A percentile compares a stretch with the other conserved stretches of the same genome.
Conservation (phyloP, 352 stramenopile species). For the Phytopythium aichiense region DNA sequence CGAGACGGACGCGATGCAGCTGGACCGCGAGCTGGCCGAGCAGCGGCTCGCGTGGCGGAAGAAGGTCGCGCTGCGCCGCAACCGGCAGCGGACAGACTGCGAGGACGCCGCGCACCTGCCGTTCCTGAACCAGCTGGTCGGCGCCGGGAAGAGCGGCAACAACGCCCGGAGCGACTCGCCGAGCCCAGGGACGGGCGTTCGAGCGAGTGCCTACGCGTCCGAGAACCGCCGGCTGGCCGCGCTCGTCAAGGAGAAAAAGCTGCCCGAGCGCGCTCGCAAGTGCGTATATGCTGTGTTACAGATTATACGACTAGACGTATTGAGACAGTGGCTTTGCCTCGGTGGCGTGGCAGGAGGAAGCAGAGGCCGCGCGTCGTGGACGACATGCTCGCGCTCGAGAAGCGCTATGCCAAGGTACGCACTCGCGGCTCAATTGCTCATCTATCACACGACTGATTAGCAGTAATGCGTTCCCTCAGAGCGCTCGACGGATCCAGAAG, state of each 20-base stretch:
- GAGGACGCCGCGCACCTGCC: not conserved
- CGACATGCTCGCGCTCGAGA: slow-evolving; percentile 69
- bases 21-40: slow-evolving; percentile 49
- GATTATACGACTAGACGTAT: no score
- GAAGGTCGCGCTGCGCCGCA: slow-evolving; percentile 15
- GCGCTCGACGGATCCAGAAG: slow-evolving; percentile 39
- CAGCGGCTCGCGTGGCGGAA: slow-evolving; percentile 37
- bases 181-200: slow-evolving; percentile 4
- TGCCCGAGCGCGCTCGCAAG: slow-evolving; percentile 37
- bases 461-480: slow-evolving; percentile 14
- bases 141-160: slow-evolving; percentile 20
- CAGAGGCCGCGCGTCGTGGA: slow-evolving; percentile 53
- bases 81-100: slow-evolving; percentile 3
- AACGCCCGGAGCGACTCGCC: slow-evolving; percentile 12
- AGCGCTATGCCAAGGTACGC: slow-evolving; percentile 37
- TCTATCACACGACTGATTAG: not conserved
- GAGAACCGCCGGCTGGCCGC: slow-evolving; percentile 58
- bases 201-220: slow-evolving; percentile 40
- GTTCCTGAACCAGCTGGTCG: slow-evolving; percentile 7
- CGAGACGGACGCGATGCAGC: slow-evolving; percentile 25
- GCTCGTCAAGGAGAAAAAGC: slow-evolving; percentile 38
- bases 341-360: slow-evolving; percentile 30
- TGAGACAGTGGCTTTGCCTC: no score
- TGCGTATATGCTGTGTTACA: not conserved
- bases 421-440: not conserved